phyloP scores from a whole-genome alignment of 352 stramenopile genomes.

The Pythium plurisporium region DNA sequence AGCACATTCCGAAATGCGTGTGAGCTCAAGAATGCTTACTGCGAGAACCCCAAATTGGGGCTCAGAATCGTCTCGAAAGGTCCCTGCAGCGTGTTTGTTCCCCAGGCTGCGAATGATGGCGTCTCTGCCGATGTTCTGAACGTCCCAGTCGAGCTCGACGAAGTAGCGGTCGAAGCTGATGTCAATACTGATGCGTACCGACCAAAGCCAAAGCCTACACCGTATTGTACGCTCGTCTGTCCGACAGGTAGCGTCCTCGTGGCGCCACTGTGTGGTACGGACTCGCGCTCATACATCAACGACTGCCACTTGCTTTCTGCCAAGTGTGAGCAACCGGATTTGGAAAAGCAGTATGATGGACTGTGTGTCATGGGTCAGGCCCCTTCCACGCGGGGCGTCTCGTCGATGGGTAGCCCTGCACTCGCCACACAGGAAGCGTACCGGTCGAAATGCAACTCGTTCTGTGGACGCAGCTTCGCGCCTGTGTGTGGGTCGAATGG shows the following conservation, averaged over 20 bases:
- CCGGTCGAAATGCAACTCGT: constrained; percentile 35
- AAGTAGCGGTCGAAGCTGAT: constrained; percentile 1
- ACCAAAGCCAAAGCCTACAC: background rate
- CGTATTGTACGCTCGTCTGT: constrained; percentile 18
- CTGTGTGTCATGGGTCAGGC: constrained; percentile 19
- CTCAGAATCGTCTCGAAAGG: constrained; percentile 19
- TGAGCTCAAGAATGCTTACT: constrained; percentile 45
- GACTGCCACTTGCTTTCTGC: constrained; percentile 35
- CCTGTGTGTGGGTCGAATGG: constrained; percentile 60
- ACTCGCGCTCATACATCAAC: constrained; percentile 34
- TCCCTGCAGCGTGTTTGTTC: background rate
- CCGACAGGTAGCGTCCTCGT: constrained; percentile 15
- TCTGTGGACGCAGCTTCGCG: constrained; percentile 40
- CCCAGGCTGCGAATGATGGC: background rate
- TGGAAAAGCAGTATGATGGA: constrained; percentile 39
- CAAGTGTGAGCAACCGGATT: constrained; percentile 40
- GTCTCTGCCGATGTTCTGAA: constrained; percentile 5
- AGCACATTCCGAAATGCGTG: constrained; percentile 59
- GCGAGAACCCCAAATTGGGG: constrained; percentile 25
- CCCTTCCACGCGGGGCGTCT: background rate
- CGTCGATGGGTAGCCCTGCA: background rate
- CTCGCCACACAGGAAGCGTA: constrained; percentile 7
- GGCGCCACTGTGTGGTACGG: constrained; percentile 33
- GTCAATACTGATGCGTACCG: background rate
- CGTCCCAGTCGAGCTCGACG: constrained; percentile 8